Percentiles rank a stretch among this genome's conserved stretches.
Conservation (phyloP, 306 rosid species). For the Glycine latifolia region DNA sequence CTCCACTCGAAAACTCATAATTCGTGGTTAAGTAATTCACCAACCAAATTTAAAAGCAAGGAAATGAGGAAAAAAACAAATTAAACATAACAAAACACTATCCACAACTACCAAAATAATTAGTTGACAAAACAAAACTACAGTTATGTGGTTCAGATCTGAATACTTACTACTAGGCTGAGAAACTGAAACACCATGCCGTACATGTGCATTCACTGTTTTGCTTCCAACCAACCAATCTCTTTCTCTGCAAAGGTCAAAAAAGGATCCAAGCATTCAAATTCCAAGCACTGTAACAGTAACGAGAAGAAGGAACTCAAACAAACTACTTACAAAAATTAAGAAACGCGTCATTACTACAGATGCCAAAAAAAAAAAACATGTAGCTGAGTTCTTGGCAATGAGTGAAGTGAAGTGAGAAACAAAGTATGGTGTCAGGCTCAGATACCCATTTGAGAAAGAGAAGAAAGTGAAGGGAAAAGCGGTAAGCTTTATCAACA, state of each 20-base stretch:
- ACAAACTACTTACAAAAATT: neutral
- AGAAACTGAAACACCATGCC: conserved; percentile 48
- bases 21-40: neutral
- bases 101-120: neutral
- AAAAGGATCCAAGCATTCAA: conserved; percentile 22
- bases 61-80: conserved; percentile 8
- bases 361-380: conserved; percentile 29
- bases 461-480: conserved; percentile 44
- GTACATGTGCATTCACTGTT: conserved; percentile 49
- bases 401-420: conserved; percentile 30
- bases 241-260: conserved; percentile 44
- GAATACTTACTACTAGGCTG: conserved; percentile 66
- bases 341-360: neutral
- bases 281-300: conserved; percentile 39
- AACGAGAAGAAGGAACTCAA: conserved; percentile 39
- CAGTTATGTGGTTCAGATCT: conserved; percentile 66
- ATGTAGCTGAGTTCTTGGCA: neutral
- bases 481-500: conserved; percentile 51
- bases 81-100: neutral
- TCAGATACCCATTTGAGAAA: conserved; percentile 42
- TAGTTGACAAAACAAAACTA: conserved; percentile 33
- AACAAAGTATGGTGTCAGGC: conserved; percentile 23
- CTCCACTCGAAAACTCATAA: conserved; percentile 43
- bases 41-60: conserved; percentile 37
- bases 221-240: conserved; percentile 53